Percentiles rank a stretch among this genome's conserved stretches.
These are phyloP conservation scores for Penicillium salamii DNA, from an alignment of 495 filamentous ascomycete species.

Conservation along the genomic window DNA sequence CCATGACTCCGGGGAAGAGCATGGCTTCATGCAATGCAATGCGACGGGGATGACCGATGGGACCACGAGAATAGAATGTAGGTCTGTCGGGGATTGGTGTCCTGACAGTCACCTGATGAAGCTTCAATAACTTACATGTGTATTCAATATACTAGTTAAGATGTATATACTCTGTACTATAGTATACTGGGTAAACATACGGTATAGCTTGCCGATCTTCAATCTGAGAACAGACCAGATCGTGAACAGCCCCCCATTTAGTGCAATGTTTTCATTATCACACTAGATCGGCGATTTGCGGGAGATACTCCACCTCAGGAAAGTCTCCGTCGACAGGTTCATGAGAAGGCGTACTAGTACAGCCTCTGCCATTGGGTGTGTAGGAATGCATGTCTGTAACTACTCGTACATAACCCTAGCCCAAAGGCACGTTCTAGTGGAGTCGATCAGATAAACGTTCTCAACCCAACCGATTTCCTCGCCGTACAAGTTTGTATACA, in stretches of 20 bases:
- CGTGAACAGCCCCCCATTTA: constrained; percentile 17
- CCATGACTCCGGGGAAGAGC: constrained; percentile 19
- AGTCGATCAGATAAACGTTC: constrained; percentile 25
- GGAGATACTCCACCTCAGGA: constrained; percentile 22
- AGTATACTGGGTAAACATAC: neutral
- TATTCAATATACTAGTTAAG: too few relatives aligned
- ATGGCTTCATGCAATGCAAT: constrained; percentile 31
- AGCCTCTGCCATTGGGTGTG: neutral
- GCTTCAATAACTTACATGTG: neutral
- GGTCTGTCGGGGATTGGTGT: constrained; percentile 16
- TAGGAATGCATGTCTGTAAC: neutral
- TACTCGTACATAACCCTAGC: too few relatives aligned
- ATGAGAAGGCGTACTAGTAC: neutral
- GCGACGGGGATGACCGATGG: constrained; percentile 22
- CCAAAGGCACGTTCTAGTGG: neutral
- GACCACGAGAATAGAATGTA: constrained; percentile 18
- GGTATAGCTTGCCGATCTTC: constrained; percentile 16
- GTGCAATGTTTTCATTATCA: constrained; percentile 13
- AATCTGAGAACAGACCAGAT: constrained; percentile 30
- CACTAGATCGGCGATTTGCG: constrained; percentile 24
- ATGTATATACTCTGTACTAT: too few relatives aligned
- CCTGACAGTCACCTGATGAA: constrained; percentile 25
- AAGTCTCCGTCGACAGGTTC: constrained; percentile 16
- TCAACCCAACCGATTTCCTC: constrained; percentile 8
- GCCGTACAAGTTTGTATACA: too few relatives aligned